Percentiles rank a stretch among this genome's conserved stretches.
Evolutionary conservation across 345 rosid species (phyloP).

Genomic region (Heritiera littoralis): DNA sequence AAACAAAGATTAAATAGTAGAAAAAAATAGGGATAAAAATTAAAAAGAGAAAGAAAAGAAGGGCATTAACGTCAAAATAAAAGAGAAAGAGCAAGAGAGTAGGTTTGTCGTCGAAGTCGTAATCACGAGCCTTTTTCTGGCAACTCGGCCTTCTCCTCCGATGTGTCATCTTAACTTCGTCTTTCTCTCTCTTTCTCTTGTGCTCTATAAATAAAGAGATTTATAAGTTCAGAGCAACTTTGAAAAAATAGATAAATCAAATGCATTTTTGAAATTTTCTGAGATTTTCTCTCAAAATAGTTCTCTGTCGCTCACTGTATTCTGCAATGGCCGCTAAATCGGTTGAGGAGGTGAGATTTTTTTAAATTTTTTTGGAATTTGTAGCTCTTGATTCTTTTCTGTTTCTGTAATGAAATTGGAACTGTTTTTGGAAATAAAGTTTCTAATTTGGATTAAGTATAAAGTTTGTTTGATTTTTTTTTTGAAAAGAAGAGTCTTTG

Average conservation of each 20-base stretch:
- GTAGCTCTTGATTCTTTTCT: neutral
- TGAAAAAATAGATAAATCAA: neutral
- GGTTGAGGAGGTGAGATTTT: slow-evolving; percentile 31
- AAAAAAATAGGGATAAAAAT: too few species aligned
- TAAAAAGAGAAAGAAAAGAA: neutral
- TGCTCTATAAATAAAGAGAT: neutral
- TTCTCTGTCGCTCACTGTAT: neutral
- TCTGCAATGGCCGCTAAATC: slow-evolving; percentile 32
- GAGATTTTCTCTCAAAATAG: neutral
- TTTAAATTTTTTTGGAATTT: neutral
- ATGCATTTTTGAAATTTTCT: neutral
- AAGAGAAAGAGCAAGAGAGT: neutral
- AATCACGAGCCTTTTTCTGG: slow-evolving; percentile 40
- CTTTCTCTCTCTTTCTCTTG: slow-evolving; percentile 8
- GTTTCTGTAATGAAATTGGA: neutral
- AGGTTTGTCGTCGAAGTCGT: slow-evolving; percentile 31
- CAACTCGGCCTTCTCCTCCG: slow-evolving; percentile 29
- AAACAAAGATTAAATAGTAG: neutral
- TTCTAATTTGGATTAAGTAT: neutral
- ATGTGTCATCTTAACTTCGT: neutral
- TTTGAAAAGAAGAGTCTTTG: neutral
- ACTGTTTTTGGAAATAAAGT: neutral
- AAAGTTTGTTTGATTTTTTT: neutral
- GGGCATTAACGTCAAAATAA: slow-evolving; percentile 25
- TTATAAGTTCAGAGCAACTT: neutral